Evolutionary conservation across 208 protist genomes (phyloP).

Genomic region (Balamuthia mandrillaris): DNA sequence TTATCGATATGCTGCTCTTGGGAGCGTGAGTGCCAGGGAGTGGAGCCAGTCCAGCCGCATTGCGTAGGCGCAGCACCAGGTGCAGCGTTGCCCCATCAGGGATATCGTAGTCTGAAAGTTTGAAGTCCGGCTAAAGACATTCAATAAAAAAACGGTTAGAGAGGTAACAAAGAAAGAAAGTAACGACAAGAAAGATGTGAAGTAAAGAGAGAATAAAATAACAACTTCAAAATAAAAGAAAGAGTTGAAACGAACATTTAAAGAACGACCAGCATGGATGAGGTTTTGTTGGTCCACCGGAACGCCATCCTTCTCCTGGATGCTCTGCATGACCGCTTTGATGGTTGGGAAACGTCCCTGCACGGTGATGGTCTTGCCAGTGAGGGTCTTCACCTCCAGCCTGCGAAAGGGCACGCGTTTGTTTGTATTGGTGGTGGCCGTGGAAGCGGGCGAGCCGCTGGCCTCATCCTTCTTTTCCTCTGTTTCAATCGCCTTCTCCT

Average conservation of each 20-base stretch:
- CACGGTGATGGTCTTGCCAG: neutral
- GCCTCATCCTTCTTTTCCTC: no score
- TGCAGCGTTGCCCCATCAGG: neutral
- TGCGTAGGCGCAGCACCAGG: neutral
- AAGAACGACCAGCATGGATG: neutral
- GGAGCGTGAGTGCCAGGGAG: neutral
- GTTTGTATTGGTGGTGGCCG: no score
- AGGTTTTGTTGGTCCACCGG: neutral
- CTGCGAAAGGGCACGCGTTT: no score
- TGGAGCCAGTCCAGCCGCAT: neutral
- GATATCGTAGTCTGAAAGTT: neutral
- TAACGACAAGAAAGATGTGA: neutral
- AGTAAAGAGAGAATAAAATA: neutral
- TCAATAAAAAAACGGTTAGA: no score
- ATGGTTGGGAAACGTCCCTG: neutral
- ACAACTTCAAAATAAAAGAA: neutral
- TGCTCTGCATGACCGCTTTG: neutral
- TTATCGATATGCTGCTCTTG: neutral
- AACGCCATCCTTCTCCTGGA: neutral
- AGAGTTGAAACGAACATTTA: neutral
- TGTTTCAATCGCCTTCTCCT: no score
- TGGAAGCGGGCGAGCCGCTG: no score
- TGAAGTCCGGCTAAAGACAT: neutral
- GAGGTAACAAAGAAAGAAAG: neutral
- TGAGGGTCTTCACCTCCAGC: slow-evolving; percentile 7